Conservation (phyloP, 441 rosid genomes). For the Erodium trifolium region DNA sequence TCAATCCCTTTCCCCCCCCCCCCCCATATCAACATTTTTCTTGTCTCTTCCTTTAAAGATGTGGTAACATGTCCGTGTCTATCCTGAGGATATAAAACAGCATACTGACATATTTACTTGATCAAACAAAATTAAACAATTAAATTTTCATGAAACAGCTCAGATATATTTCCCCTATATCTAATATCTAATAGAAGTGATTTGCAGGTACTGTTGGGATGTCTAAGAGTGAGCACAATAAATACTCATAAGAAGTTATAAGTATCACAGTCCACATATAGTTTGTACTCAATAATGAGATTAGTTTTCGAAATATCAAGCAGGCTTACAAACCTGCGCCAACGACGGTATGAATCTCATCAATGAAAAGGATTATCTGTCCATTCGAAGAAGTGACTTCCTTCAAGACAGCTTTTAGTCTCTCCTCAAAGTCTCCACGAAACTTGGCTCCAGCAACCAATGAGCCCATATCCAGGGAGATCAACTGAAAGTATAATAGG, state of each 20-base stretch:
- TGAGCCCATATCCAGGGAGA: conserved; percentile 93
- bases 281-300: background rate
- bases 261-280: too few species aligned
- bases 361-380: conserved; percentile 74
- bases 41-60: background rate
- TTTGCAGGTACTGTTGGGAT: too few species aligned
- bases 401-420: conserved; percentile 78
- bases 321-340: conserved; percentile 47
- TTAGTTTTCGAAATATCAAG: background rate
- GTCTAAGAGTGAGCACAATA: too few species aligned
- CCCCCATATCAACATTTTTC: background rate
- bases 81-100: background rate
- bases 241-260: too few species aligned
- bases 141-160: background rate
- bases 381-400: conserved; percentile 71
- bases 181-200: too few species aligned
- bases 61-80: background rate
- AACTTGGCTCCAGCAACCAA: conserved; percentile 95
- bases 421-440: conserved; percentile 96
- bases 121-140: background rate
- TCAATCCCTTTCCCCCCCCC: background rate
- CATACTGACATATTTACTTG: background rate
- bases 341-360: conserved; percentile 91
- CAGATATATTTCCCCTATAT: background rate
- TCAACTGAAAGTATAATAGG: conserved; percentile 33